phyloP scores from a whole-genome alignment of 176 grass and related monocot species.

The Microstegium vimineum region DNA sequence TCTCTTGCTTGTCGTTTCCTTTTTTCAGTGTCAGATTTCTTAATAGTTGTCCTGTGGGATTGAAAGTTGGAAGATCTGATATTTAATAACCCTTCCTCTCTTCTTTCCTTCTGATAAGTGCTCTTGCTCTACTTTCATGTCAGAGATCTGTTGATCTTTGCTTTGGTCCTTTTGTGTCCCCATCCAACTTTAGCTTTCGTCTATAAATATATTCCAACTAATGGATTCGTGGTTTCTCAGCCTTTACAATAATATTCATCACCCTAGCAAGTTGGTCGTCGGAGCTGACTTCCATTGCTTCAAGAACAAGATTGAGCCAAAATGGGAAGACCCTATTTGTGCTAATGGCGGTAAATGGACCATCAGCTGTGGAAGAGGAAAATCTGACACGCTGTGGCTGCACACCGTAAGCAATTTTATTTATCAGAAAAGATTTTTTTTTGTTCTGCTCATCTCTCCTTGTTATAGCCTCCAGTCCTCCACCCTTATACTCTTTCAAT shows the following conservation, averaged over 20 bases:
- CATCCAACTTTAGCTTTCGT: neutral
- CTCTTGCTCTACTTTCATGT: neutral
- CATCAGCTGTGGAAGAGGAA: constrained; percentile 73
- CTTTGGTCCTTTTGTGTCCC: neutral
- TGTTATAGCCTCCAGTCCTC: neutral
- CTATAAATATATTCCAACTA: constrained; percentile 2
- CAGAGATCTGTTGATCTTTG: constrained; percentile 8
- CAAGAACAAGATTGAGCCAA: constrained; percentile 89
- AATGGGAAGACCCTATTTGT: constrained; percentile 98
- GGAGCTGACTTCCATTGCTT: constrained; percentile 94
- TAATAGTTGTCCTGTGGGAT: neutral
- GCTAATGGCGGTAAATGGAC: constrained; percentile 97
- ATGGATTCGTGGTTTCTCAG: constrained; percentile 43
- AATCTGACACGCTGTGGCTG: constrained; percentile 85
- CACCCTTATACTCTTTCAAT: neutral
- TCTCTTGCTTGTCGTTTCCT: neutral
- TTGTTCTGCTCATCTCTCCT: neutral
- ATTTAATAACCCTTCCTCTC: neutral
- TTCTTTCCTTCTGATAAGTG: neutral
- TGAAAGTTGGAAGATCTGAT: neutral
- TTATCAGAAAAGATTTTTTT: neutral
- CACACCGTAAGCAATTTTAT: constrained; percentile 65
- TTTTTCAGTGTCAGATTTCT: neutral
- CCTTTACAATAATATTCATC: constrained; percentile 90
- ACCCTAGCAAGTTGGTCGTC: constrained; percentile 67